phyloP scores from a whole-genome alignment of 1,284 basidiomycete species.

The Marasmius oreades region DNA sequence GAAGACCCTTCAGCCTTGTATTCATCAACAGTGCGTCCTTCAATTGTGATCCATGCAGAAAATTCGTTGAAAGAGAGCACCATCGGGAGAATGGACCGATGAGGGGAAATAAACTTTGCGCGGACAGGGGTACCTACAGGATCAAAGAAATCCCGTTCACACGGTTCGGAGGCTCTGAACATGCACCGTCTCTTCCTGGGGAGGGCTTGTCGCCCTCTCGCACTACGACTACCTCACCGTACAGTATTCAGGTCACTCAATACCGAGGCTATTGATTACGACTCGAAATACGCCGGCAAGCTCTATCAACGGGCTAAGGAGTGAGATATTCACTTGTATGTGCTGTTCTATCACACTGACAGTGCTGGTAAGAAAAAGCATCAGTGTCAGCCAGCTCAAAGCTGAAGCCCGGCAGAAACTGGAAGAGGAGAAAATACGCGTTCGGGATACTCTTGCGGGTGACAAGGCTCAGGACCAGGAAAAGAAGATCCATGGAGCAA shows the following conservation, averaged over 20 bases:
- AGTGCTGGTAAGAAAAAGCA: slow-evolving; percentile 34
- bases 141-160: background rate
- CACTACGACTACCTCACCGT: background rate
- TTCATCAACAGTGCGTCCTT: slow-evolving; percentile 1
- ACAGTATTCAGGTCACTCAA: background rate
- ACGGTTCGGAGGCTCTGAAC: background rate
- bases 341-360: slow-evolving; percentile 14
- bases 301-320: slow-evolving; percentile 29
- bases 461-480: slow-evolving; percentile 9
- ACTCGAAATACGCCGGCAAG: slow-evolving; percentile 34
- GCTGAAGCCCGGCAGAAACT: slow-evolving; percentile 31
- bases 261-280: background rate
- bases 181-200: background rate
- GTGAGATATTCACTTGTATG: slow-evolving; percentile 26
- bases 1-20: background rate
- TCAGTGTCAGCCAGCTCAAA: slow-evolving; percentile 38
- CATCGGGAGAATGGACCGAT: background rate
- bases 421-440: slow-evolving; percentile 21
- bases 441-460: slow-evolving; percentile 16
- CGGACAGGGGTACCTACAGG: too few relatives aligned
- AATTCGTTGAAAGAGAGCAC: slow-evolving; percentile 6
- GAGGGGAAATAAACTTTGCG: too few relatives aligned
- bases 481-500: slow-evolving; percentile 3
- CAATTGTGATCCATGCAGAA: slow-evolving; percentile 9
- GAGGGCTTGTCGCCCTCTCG: background rate